phyloP scores from a whole-genome alignment of 257 asterid genomes.

The Nicotiana paniculata region DNA sequence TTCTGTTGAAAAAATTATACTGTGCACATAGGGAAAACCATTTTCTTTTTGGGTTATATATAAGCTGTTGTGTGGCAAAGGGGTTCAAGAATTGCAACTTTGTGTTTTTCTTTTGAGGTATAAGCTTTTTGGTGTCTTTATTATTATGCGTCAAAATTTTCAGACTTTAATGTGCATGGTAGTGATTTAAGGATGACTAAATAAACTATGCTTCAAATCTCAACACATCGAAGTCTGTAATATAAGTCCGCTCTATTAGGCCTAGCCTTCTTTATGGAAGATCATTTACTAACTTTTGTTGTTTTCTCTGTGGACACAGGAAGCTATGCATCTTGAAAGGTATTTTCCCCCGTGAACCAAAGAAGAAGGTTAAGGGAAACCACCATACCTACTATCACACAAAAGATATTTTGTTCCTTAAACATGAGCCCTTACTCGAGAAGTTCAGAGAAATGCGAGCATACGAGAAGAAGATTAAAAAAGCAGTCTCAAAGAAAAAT shows the following conservation, averaged over 20 bases:
- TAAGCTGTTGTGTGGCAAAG: neutral
- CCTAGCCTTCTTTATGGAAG: neutral
- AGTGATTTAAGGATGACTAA: neutral
- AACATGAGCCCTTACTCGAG: conserved; percentile 80
- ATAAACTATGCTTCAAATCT: neutral
- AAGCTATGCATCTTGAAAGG: conserved; percentile 75
- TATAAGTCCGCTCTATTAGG: neutral
- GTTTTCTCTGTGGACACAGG: conserved; percentile 21
- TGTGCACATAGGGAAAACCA: neutral
- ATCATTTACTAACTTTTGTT: neutral
- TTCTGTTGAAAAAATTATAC: neutral
- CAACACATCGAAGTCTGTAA: neutral
- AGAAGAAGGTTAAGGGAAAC: conserved; percentile 95
- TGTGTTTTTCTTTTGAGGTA: neutral
- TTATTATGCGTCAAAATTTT: neutral
- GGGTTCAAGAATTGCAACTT: neutral
- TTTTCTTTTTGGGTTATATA: neutral
- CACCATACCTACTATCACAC: conserved; percentile 91
- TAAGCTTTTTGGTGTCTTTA: neutral
- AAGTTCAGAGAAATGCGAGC: conserved; percentile 66
- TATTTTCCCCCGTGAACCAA: conserved; percentile 88
- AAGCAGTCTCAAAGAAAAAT: conserved; percentile 79
- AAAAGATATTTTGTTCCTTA: conserved; percentile 85
- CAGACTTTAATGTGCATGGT: neutral
- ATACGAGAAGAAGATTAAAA: conserved; percentile 71